phyloP scores from a whole-genome alignment of 2,329 filamentous ascomycete species.

The Berkeleyomyces rouxiae region DNA sequence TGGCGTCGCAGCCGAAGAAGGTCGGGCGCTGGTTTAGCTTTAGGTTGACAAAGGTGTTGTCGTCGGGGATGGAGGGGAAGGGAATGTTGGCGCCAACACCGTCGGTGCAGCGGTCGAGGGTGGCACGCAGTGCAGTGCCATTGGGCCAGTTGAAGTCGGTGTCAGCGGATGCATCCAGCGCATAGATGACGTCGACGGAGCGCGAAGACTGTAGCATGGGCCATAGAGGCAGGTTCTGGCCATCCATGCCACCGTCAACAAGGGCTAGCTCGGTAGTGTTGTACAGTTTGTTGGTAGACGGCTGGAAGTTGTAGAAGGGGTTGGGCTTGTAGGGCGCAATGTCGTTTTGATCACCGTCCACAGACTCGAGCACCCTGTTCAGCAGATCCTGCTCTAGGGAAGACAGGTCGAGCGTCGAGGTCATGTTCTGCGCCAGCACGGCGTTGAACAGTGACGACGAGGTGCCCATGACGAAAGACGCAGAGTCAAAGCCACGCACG shows the following conservation, averaged over 20 bases:
- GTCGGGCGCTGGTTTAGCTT: constrained; percentile 41
- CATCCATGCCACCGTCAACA: constrained; percentile 66
- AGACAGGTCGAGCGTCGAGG: constrained; percentile 14
- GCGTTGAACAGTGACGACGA: constrained; percentile 70
- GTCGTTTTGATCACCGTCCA: constrained; percentile 50
- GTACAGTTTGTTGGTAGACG: constrained; percentile 26
- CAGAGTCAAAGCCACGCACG: constrained; percentile 56
- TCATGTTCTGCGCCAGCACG: constrained; percentile 36
- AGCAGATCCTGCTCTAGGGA: constrained; percentile 25
- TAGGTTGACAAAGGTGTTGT: constrained; percentile 37
- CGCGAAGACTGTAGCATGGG: constrained; percentile 36
- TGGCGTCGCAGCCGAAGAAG: constrained; percentile 49
- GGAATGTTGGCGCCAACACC: constrained; percentile 33
- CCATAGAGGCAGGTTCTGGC: constrained; percentile 65
- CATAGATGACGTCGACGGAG: constrained; percentile 45
- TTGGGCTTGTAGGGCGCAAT: constrained; percentile 56
- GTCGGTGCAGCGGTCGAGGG: constrained; percentile 35
- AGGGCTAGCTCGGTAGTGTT: constrained; percentile 43
- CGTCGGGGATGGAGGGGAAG: constrained; percentile 42
- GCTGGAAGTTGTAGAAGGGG: constrained; percentile 38
- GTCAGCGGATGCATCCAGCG: constrained; percentile 48
- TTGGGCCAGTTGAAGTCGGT: constrained; percentile 41
- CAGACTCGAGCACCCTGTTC: constrained; percentile 31
- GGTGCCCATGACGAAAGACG: constrained; percentile 67
- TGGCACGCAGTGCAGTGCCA: constrained; percentile 39